Conservation (phyloP, 768 basidiomycete genomes). For the Mycena crocata region DNA sequence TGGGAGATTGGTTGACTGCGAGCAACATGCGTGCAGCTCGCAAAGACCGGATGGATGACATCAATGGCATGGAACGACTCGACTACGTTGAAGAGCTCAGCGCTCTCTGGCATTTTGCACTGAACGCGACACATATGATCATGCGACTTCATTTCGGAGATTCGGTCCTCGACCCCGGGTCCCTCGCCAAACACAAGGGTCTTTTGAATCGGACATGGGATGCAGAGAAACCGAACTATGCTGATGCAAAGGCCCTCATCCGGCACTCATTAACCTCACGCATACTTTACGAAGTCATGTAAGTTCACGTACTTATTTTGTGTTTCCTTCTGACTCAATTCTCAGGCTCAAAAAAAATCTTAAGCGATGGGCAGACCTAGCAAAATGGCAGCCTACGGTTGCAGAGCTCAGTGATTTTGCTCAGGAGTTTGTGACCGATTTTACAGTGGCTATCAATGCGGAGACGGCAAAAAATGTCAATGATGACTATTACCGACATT, state of each 20-base stretch:
- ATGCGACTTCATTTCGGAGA: constrained; percentile 41
- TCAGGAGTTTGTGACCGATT: constrained; percentile 6
- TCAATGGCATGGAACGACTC: constrained; percentile 37
- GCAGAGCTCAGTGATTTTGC: constrained; percentile 19
- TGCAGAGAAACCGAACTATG: constrained; percentile 42
- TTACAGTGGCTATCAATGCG: neutral
- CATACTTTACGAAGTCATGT: constrained; percentile 33
- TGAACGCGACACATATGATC: constrained; percentile 40
- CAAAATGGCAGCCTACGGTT: constrained; percentile 21
- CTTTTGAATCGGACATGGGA: constrained; percentile 41
- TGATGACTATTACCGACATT: constrained; percentile 31
- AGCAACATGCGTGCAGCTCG: constrained; percentile 40
- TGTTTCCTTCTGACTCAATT: neutral
- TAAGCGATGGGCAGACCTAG: constrained; percentile 19
- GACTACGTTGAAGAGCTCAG: constrained; percentile 39
- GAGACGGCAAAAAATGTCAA: constrained; percentile 11
- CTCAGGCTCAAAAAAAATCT: constrained; percentile 25
- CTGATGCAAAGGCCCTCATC: constrained; percentile 35
- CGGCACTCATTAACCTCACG: constrained; percentile 32
- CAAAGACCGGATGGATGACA: constrained; percentile 38
- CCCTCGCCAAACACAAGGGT: constrained; percentile 40
- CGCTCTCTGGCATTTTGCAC: constrained; percentile 40
- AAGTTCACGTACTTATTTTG: neutral
- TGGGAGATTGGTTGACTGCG: constrained; percentile 45
- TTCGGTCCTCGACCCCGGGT: constrained; percentile 37